Percentiles rank a stretch among this genome's conserved stretches.
These are phyloP conservation scores for Cajanus cajan DNA, from an alignment of 306 rosid species.

Conservation along the genomic window DNA sequence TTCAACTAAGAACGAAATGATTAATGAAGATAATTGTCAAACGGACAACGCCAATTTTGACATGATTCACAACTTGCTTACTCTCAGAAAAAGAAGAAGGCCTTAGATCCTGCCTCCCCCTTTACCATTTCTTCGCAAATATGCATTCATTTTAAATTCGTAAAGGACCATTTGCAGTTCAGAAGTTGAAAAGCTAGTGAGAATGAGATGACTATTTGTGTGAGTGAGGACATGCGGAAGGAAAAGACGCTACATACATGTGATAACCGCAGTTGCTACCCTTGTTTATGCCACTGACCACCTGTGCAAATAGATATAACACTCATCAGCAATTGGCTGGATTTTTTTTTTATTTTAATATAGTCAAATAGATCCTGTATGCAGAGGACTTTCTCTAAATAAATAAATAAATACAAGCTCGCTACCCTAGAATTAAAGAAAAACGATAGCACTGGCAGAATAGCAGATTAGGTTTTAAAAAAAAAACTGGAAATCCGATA, in stretches of 20 bases:
- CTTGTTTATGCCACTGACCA: constrained; percentile 92
- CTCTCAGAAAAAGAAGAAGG: constrained; percentile 1
- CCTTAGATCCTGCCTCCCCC: neutral
- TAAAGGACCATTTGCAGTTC: neutral
- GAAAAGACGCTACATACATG: constrained; percentile 45
- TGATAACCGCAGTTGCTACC: constrained; percentile 95
- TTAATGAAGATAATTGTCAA: neutral
- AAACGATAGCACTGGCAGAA: neutral
- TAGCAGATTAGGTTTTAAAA: neutral
- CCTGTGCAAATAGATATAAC: constrained; percentile 46
- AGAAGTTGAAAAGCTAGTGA: neutral
- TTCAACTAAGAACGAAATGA: neutral
- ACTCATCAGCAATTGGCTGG: constrained; percentile 22
- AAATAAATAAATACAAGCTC: neutral
- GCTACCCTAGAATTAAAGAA: neutral
- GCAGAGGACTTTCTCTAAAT: neutral
- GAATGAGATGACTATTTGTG: neutral
- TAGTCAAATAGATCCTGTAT: neutral
- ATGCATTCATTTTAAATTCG: neutral
- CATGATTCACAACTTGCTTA: neutral
- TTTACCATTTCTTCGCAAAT: neutral
- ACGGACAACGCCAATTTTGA: neutral
- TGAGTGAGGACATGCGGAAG: neutral
- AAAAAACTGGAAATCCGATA: neutral
- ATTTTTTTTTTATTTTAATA: neutral